phyloP scores from a whole-genome alignment of 2,329 filamentous ascomycete species.

The Ceratocystis destructans region DNA sequence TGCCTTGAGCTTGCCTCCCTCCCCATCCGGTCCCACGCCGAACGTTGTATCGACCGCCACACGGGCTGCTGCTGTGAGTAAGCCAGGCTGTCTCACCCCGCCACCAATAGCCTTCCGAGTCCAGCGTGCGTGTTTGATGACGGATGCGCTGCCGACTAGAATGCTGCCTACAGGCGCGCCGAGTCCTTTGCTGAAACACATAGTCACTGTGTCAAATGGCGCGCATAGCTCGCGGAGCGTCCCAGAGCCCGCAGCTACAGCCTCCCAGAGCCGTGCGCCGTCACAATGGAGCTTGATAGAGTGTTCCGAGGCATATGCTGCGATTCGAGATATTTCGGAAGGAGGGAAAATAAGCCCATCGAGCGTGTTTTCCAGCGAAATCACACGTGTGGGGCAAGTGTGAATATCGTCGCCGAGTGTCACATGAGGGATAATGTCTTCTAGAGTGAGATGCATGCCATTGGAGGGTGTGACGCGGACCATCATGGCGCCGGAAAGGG shows the following conservation, averaged over 20 bases:
- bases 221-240: slow-evolving; percentile 52
- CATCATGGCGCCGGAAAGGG: slow-evolving; percentile 56
- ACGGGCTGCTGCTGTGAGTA: slow-evolving; percentile 56
- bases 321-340: slow-evolving; percentile 53
- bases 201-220: slow-evolving; percentile 58
- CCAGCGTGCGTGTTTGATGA: slow-evolving; percentile 31
- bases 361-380: slow-evolving; percentile 77
- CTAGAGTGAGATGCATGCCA: slow-evolving; percentile 57
- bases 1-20: slow-evolving; percentile 43
- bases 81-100: slow-evolving; percentile 57
- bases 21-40: slow-evolving; percentile 27
- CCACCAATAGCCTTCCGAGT: slow-evolving; percentile 59
- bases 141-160: slow-evolving; percentile 39
- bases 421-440: slow-evolving; percentile 56
- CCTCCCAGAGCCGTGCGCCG: slow-evolving; percentile 72
- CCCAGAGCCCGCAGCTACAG: slow-evolving; percentile 55
- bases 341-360: slow-evolving; percentile 68
- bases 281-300: slow-evolving; percentile 62
- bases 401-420: slow-evolving; percentile 59
- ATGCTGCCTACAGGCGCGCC: slow-evolving; percentile 71
- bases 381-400: slow-evolving; percentile 63
- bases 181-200: slow-evolving; percentile 73
- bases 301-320: slow-evolving; percentile 50
- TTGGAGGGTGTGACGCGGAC: slow-evolving; percentile 55
- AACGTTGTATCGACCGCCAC: slow-evolving; percentile 47